A percentile compares a stretch with the other conserved stretches of the same genome.
Conservation (phyloP, 2,329 filamentous ascomycete species). For the Karstenula rhodostoma region DNA sequence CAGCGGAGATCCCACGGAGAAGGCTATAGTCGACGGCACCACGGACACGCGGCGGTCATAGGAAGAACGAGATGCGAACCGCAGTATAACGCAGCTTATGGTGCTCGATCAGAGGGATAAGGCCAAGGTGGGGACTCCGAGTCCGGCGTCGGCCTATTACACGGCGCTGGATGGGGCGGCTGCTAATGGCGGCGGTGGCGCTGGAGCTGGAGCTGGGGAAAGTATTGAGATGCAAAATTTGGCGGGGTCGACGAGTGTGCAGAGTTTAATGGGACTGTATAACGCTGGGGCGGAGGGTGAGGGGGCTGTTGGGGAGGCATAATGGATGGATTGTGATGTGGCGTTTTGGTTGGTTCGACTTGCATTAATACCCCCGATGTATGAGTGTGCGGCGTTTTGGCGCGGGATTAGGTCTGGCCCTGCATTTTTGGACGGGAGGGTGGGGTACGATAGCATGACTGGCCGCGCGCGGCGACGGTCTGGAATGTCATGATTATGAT, state of each 20-base stretch:
- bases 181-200: background rate
- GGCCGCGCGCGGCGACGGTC: too few relatives aligned
- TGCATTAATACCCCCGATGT: slow-evolving; percentile 4
- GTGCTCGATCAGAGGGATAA: background rate
- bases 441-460: too few relatives aligned
- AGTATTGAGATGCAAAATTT: background rate
- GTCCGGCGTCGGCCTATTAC: too few relatives aligned
- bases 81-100: background rate
- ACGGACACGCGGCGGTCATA: background rate
- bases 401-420: too few relatives aligned
- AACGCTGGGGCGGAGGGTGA: background rate
- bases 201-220: background rate
- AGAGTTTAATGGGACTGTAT: background rate
- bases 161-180: background rate
- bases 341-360: background rate
- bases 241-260: background rate
- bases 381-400: slow-evolving; percentile 5
- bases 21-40: background rate
- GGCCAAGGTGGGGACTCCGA: too few relatives aligned
- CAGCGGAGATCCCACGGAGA: background rate
- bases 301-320: background rate
- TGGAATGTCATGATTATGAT: too few relatives aligned
- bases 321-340: too few relatives aligned
- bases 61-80: background rate
- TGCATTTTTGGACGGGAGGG: too few relatives aligned